Conservation (phyloP, 2,329 filamentous ascomycete genomes). For the Davidsoniella neocaledoniae region DNA sequence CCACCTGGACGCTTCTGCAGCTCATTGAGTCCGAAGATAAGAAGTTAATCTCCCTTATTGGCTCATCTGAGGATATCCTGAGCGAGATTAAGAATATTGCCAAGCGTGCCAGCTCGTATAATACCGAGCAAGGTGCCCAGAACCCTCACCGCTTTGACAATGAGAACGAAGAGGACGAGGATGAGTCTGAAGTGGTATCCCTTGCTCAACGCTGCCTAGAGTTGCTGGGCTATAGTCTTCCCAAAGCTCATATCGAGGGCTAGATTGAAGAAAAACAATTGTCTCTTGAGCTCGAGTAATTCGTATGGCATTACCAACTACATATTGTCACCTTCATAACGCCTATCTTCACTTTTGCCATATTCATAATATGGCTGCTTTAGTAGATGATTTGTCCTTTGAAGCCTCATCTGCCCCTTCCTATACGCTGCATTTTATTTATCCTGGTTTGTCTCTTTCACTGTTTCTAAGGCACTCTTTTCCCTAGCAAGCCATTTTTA, state of each 20-base stretch:
- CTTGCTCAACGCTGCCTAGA: constrained; percentile 83
- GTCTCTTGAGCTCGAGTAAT: too few species aligned
- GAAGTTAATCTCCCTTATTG: constrained; percentile 72
- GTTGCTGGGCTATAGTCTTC: constrained; percentile 57
- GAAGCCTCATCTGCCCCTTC: not conserved
- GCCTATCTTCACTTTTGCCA: not conserved
- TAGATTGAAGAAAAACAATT: constrained; percentile 21
- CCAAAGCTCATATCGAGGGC: constrained; percentile 70
- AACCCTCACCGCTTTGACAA: too few species aligned
- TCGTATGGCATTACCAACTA: too few species aligned
- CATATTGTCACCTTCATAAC: not conserved
- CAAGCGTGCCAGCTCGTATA: constrained; percentile 35
- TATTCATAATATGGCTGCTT: not conserved
- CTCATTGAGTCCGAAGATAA: constrained; percentile 90
- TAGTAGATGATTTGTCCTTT: too few species aligned
- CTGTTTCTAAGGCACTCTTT: not conserved
- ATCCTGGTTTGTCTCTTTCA: constrained; percentile 9
- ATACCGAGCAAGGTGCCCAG: too few species aligned
- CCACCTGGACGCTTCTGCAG: constrained; percentile 93
- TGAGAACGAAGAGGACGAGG: constrained; percentile 53
- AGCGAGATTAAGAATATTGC: constrained; percentile 84
- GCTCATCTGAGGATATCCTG: constrained; percentile 79
- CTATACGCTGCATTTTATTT: constrained; percentile 11
- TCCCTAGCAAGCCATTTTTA: not conserved
- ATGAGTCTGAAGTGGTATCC: constrained; percentile 82